These are phyloP conservation scores for Neurospora crassa DNA, from an alignment of 2,329 filamentous ascomycete species.

Conservation along the genomic window DNA sequence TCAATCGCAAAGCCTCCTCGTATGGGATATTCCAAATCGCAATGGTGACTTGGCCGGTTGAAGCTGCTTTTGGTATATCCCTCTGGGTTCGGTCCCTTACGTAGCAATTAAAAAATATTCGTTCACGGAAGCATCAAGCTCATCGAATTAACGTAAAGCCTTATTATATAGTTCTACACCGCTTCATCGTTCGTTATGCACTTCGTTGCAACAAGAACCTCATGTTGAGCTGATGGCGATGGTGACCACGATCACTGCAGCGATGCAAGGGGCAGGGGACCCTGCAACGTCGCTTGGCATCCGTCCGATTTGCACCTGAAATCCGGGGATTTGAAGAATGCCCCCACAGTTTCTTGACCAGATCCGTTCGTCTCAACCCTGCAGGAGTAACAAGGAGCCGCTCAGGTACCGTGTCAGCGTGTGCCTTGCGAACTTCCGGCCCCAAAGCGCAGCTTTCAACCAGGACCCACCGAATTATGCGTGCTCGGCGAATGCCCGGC, in stretches of 20 bases:
- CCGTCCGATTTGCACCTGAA: background rate
- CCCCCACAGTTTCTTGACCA: conserved; percentile 12
- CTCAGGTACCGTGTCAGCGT: background rate
- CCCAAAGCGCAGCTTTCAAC: background rate
- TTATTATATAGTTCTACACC: background rate
- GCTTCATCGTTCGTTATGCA: background rate
- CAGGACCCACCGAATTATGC: background rate
- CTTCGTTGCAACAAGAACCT: background rate
- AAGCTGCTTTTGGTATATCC: background rate
- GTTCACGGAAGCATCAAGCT: background rate
- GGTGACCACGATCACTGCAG: background rate
- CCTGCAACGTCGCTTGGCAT: background rate
- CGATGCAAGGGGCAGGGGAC: background rate
- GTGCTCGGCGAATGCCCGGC: conserved; percentile 1
- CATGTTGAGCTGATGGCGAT: background rate
- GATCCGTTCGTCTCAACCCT: background rate
- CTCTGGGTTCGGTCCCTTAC: background rate
- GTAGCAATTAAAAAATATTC: background rate
- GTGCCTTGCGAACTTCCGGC: background rate
- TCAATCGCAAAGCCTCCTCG: background rate
- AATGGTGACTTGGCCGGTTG: background rate
- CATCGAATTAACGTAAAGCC: background rate
- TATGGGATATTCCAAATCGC: background rate
- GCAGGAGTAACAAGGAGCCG: background rate
- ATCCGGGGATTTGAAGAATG: background rate